A percentile compares a stretch with the other conserved stretches of the same genome.
These are phyloP conservation scores for Cordyceps cateniannulata DNA, from an alignment of 2,329 filamentous ascomycete species.

Conservation along the genomic window DNA sequence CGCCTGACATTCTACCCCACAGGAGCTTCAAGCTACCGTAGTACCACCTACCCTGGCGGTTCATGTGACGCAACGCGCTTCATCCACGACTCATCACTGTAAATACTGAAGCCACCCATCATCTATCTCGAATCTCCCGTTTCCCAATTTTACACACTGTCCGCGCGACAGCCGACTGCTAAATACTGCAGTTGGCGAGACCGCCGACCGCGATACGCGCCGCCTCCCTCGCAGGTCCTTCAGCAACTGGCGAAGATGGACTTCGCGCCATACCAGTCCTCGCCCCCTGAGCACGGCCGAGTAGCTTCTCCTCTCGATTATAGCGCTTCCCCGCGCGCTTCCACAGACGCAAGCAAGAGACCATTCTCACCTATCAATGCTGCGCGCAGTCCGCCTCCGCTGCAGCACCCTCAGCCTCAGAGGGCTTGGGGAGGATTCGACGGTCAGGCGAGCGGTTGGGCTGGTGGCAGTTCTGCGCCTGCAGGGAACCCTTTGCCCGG, in stretches of 20 bases:
- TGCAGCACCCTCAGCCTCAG: slow-evolving; percentile 49
- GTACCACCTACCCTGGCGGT: neutral
- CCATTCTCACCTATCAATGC: slow-evolving; percentile 45
- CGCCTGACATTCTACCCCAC: slow-evolving; percentile 6
- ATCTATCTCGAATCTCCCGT: neutral
- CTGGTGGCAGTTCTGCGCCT: slow-evolving; percentile 16
- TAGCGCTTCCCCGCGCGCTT: slow-evolving; percentile 45
- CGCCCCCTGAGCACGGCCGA: slow-evolving; percentile 76
- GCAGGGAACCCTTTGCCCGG: slow-evolving; percentile 25
- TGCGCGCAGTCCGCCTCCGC: slow-evolving; percentile 34
- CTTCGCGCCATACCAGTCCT: slow-evolving; percentile 96
- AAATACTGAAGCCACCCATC: too few relatives aligned
- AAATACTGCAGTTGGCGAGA: neutral
- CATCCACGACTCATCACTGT: neutral
- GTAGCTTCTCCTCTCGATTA: slow-evolving; percentile 67
- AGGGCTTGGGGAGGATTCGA: slow-evolving; percentile 43
- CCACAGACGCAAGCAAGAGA: slow-evolving; percentile 46
- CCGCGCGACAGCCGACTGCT: neutral
- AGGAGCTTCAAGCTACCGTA: slow-evolving; percentile 9
- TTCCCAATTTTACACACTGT: neutral
- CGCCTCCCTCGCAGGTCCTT: neutral
- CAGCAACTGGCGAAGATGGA: slow-evolving; percentile 53
- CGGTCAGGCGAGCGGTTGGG: slow-evolving; percentile 28
- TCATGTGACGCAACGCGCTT: slow-evolving; percentile 1
- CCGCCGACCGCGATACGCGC: neutral